Base-by-base conservation (phyloP, 805 yeast genomes). In the Zygotorulaspora danielsina region DNA sequence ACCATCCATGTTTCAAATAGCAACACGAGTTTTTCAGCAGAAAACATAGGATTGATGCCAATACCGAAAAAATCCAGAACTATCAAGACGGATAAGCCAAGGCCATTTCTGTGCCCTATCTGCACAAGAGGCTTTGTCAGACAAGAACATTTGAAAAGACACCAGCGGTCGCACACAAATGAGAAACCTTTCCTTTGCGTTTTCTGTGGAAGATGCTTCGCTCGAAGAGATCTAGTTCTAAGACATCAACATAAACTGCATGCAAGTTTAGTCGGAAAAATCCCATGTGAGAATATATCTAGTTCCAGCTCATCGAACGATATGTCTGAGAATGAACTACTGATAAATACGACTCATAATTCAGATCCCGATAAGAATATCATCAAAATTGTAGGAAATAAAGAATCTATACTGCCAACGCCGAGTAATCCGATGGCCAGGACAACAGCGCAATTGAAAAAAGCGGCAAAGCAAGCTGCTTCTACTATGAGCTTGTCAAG, bases 111-210 rank as follows among this genome's bases (percentile, higher is more conserved):
- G 8, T 93, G 98, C 61, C 64, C 82, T 2, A 82, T 86, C 4
- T 93, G 98, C 60, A 86, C 97, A 1, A 72, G 98, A 44, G 95
- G 95, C 2, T 93, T 93, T 73, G 98, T 97, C 1, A 74, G 98
- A 39, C 71, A 86, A 34, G 98, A 90, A 63, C 98, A 90, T 64
- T 71, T 93, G 55, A 88, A 85, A 62, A 79, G 98, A 42, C 98
- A 90, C 58, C 94, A 88, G 53, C 70, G 97, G 28, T 81, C 94
- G 0, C 98, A 90, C 61, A 90, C 98, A 7, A 86, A 89, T 60
- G 97, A 89, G 63, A 88, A 88, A 59, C 97, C 97, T 1, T 90
- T 83, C 66, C 93, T 86, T 58, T 90, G 98, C 65, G 94, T 95
- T 2, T 89, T 89, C 6, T 90, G 97, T 64, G 97, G 95, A 22